A percentile compares a stretch with the other conserved stretches of the same genome.
These are phyloP conservation scores for Geotrichum europaeum DNA, from an alignment of 1,139 yeast species.

Conservation along the genomic window DNA sequence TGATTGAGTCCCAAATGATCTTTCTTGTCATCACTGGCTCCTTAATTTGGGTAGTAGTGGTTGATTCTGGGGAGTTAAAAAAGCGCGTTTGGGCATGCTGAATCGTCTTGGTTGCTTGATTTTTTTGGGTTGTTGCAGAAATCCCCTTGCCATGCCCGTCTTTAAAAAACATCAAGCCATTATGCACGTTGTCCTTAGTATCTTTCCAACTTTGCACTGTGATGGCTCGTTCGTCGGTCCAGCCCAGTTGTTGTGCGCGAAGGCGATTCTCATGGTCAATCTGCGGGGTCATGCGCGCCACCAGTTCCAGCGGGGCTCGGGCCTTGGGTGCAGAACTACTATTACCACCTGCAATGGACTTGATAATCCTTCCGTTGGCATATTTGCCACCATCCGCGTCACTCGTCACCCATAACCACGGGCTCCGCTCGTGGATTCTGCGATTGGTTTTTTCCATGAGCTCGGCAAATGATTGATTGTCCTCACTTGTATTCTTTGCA, in stretches of 20 bases:
- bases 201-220: conserved; percentile 18
- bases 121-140: conserved; percentile 4
- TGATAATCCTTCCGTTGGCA: not conserved
- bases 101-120: conserved; percentile 18
- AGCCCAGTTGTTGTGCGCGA: conserved; percentile 14
- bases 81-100: conserved; percentile 22
- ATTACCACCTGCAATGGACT: not conserved
- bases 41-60: not conserved
- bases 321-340: not conserved
- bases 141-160: conserved; percentile 14
- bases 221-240: conserved; percentile 19
- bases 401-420: conserved; percentile 29
- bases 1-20: not conserved
- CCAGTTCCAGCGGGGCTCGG: not conserved
- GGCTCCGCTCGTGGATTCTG: conserved; percentile 21
- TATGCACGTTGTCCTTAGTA: conserved; percentile 18
- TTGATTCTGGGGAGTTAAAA: not conserved
- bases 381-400: conserved; percentile 17
- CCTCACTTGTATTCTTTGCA: conserved; percentile 32
- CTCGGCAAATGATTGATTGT: conserved; percentile 31
- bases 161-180: conserved; percentile 26
- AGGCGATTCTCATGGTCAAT: conserved; percentile 10
- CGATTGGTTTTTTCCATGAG: conserved; percentile 26
- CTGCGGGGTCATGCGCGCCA: conserved; percentile 13
- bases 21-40: not conserved